Percentiles rank a stretch among this genome's conserved stretches.
phyloP scores from a whole-genome alignment of 768 basidiomycete genomes.

The Porphyrellus cyaneotinctus region DNA sequence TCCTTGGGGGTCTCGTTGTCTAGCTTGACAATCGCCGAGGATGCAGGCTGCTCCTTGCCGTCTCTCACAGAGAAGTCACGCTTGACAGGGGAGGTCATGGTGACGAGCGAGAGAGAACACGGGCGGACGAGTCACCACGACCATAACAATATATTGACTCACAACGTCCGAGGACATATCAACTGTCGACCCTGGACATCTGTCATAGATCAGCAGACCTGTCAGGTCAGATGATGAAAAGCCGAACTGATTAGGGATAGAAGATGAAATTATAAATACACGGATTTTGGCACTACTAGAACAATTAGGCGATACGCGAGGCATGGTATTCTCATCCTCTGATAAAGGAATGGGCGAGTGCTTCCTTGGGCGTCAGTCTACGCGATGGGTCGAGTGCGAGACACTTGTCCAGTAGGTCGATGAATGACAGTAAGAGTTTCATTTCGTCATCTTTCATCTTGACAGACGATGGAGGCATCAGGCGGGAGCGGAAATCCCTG shows the following conservation, averaged over 20 bases:
- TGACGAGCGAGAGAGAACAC: not conserved
- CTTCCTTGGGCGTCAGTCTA: constrained; percentile 87
- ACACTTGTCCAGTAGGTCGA: constrained; percentile 91
- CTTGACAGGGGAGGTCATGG: constrained; percentile 17
- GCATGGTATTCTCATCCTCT: constrained; percentile 40
- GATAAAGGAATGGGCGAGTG: constrained; percentile 83
- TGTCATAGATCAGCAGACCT: constrained; percentile 9
- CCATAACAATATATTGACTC: not conserved
- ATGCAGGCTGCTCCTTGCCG: constrained; percentile 6
- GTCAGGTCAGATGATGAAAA: constrained; percentile 15
- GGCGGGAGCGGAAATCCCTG: constrained; percentile 73
- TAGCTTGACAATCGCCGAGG: not conserved
- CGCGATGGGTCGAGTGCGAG: constrained; percentile 81
- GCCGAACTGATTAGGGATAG: constrained; percentile 1
- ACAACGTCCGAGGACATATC: not conserved
- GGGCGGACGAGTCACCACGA: not conserved
- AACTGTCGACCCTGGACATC: no score
- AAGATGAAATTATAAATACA: constrained; percentile 25
- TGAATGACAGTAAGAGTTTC: constrained; percentile 72
- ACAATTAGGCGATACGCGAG: constrained; percentile 13
- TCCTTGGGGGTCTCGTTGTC: not conserved
- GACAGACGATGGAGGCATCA: constrained; percentile 74
- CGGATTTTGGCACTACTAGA: constrained; percentile 9
- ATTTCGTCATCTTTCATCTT: constrained; percentile 88
- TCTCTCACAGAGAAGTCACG: constrained; percentile 13